These are phyloP conservation scores for Camellia japonica DNA, from an alignment of 148 eudicot genomes.

Conservation along the genomic window DNA sequence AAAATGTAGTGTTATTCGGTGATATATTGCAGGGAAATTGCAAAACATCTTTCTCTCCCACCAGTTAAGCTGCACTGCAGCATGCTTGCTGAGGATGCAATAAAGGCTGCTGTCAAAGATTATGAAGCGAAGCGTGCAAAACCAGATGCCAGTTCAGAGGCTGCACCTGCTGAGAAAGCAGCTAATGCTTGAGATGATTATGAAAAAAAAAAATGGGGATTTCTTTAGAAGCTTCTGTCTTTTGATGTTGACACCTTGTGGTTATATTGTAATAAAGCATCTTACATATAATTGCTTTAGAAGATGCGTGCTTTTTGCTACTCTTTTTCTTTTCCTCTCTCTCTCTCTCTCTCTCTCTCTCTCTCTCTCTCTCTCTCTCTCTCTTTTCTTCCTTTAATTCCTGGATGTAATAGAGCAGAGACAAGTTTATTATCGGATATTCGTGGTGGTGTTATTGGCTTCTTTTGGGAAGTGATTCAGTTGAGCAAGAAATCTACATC, in stretches of 20 bases:
- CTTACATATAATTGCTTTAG: not conserved
- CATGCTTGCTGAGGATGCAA: slow-evolving; percentile 99
- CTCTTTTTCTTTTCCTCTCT: too few relatives aligned
- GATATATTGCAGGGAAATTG: slow-evolving; percentile 68
- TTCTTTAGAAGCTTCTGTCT: not conserved
- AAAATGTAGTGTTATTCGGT: not conserved
- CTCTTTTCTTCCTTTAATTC: too few relatives aligned
- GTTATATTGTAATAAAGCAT: not conserved
- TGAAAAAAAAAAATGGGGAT: not conserved
- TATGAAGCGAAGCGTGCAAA: slow-evolving; percentile 66
- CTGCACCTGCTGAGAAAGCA: slow-evolving; percentile 40
- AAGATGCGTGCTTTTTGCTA: not conserved
- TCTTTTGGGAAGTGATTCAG: too few relatives aligned
- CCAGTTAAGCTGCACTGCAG: slow-evolving; percentile 97
- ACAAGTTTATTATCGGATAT: too few relatives aligned
- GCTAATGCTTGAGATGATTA: slow-evolving; percentile 41
- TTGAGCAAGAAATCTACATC: too few relatives aligned
- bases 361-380: too few relatives aligned
- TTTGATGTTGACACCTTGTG: not conserved
- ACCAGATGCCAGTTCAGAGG: not conserved
- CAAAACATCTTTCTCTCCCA: slow-evolving; percentile 91
- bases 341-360: too few relatives aligned
- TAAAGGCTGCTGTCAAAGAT: slow-evolving; percentile 89
- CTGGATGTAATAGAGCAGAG: too few relatives aligned
- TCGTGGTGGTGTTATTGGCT: too few relatives aligned